Evolutionary conservation across 495 filamentous ascomycete genomes (phyloP).

Genomic region (Tuber brumale): DNA sequence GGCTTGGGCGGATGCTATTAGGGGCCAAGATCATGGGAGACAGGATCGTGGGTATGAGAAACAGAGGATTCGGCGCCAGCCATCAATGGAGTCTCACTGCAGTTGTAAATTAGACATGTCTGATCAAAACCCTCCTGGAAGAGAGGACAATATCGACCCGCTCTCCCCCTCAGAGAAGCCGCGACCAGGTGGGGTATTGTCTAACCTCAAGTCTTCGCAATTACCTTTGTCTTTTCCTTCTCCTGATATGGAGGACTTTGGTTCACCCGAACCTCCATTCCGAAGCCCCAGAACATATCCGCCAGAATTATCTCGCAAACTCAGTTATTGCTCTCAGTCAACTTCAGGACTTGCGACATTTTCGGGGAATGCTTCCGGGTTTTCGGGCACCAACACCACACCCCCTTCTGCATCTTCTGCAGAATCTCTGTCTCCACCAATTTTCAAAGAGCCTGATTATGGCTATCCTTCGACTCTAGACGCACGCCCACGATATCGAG

Average conservation of each 20-base stretch:
- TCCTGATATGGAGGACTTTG: slow-evolving; percentile 12
- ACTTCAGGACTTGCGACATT: slow-evolving; percentile 3
- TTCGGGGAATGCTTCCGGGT: slow-evolving; percentile 18
- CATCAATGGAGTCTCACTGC: neutral
- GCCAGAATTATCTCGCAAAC: slow-evolving; percentile 27
- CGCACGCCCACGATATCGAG: neutral
- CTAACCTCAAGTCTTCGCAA: slow-evolving; percentile 26
- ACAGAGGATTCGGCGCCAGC: neutral
- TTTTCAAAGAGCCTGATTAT: slow-evolving; percentile 2
- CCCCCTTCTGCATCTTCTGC: slow-evolving; percentile 22
- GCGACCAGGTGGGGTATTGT: neutral
- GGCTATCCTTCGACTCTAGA: neutral
- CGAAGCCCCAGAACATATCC: slow-evolving; percentile 12
- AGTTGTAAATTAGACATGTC: neutral
- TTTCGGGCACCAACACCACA: slow-evolving; percentile 21
- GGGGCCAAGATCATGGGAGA: slow-evolving; percentile 4
- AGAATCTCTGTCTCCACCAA: slow-evolving; percentile 21
- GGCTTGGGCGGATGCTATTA: slow-evolving; percentile 18
- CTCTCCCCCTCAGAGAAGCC: neutral
- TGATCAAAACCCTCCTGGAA: neutral
- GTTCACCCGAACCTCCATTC: slow-evolving; percentile 13
- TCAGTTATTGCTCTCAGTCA: slow-evolving; percentile 23
- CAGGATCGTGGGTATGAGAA: neutral
- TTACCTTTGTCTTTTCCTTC: slow-evolving; percentile 30
- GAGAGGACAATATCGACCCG: neutral